These are phyloP conservation scores for Penicillium soppii DNA, from an alignment of 495 filamentous ascomycete genomes.

Conservation along the genomic window DNA sequence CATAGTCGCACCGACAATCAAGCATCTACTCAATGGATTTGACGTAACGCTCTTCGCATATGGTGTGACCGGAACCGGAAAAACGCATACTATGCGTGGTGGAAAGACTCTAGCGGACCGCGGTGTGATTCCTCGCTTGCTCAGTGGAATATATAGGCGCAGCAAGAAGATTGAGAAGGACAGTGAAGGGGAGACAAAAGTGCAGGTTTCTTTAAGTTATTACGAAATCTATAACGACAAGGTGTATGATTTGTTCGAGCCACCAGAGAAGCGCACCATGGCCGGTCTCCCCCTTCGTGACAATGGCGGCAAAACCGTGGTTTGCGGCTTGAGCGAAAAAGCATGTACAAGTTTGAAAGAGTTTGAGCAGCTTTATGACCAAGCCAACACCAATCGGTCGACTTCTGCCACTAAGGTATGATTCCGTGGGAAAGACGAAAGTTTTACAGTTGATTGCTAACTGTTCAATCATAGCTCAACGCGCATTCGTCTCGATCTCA, in stretches of 20 bases:
- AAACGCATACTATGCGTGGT: slow-evolving; percentile 98
- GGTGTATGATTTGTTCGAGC: slow-evolving; percentile 89
- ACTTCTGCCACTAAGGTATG: slow-evolving; percentile 85
- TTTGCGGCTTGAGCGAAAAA: slow-evolving; percentile 86
- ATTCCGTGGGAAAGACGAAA: background rate
- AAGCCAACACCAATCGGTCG: slow-evolving; percentile 88
- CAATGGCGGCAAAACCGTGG: slow-evolving; percentile 82
- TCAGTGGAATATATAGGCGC: slow-evolving; percentile 82
- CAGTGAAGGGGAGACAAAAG: slow-evolving; percentile 66
- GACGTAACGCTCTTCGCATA: slow-evolving; percentile 97
- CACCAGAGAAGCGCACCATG: slow-evolving; percentile 83
- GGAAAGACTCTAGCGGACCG: slow-evolving; percentile 85
- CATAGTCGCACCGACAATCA: slow-evolving; percentile 72
- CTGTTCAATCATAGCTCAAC: slow-evolving; percentile 58
- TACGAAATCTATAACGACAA: slow-evolving; percentile 99
- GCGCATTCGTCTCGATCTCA: slow-evolving; percentile 92
- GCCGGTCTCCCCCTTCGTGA: slow-evolving; percentile 88
- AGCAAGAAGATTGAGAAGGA: slow-evolving; percentile 88
- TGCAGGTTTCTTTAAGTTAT: slow-evolving; percentile 82
- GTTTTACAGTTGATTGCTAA: background rate
- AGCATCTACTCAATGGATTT: slow-evolving; percentile 89
- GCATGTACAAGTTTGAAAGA: slow-evolving; percentile 85
- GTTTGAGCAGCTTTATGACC: slow-evolving; percentile 88
- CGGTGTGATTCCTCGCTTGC: slow-evolving; percentile 84
- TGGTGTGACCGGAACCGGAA: slow-evolving; percentile 92